Evolutionary conservation across 2,329 filamentous ascomycete species (phyloP), one percentile per base, ranked within the genome.

Genomic region (Fusarium heterosporum): DNA sequence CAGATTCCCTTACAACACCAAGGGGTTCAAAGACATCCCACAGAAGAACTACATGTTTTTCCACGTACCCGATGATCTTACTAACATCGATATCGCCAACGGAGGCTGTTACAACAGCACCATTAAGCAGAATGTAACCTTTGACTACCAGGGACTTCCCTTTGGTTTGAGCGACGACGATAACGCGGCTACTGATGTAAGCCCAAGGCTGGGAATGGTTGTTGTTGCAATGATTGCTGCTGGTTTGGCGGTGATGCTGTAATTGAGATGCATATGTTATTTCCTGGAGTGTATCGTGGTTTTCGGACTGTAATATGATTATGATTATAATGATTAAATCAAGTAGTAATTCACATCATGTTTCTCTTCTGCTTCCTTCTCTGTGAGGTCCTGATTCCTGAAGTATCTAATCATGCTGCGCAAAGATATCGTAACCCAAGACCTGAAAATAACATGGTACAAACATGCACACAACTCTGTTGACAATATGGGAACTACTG

Each of bases 1-100:
- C 75, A 83, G 84, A 64, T 93, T 93, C 77, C 91, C 92, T 0
- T 94, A 94, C 77, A 85, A 93, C 71, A 94, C 91, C 0, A 82
- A 81, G 22, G 89, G 88, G 1, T 94, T 94, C 79, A 81, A 91
- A 78, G 84, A 80, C 4, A 74, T 94, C 41, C 85, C 90, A 49
- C 86, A 89, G 75, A 82, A 82, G 30, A 85, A 81, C 66, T 94
- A 93, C 79, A 93, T 94, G 91, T 94, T 95, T 79, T 94, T 95
- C 82, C 80, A 84, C 16, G 84, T 89, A 17, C 85, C 91, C 2
- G 88, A 93, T 75, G 91, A 94, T 69, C 77, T 94, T 36, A 83
- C 72, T 8, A 82, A 83, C 4, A 77, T 93, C 61, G 90, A 94
- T 70, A 87, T 94, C 60, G 82, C 80, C 4, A 86, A 85, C 42